Evolutionary conservation across 78 protist genomes (phyloP).

Genomic region (Capsaspora owczarzaki): DNA sequence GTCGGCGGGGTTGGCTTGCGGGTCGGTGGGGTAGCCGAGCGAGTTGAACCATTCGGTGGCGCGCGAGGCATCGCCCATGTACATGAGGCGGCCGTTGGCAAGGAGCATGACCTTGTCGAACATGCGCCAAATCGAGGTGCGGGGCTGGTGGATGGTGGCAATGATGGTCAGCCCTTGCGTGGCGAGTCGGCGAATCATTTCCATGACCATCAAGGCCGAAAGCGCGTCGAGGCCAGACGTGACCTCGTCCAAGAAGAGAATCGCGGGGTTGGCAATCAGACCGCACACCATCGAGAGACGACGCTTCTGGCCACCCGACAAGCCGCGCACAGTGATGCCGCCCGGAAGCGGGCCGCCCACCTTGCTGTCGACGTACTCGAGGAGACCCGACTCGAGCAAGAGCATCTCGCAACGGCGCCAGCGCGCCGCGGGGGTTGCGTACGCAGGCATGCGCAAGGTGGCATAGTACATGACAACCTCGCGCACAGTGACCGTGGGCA

Average conservation of each 20-base stretch:
- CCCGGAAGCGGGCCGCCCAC: too few relatives aligned
- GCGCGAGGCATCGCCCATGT: not conserved
- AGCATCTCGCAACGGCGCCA: too few relatives aligned
- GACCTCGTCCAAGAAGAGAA: constrained; percentile 2
- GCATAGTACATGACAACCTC: constrained; percentile 44
- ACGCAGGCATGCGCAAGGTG: constrained; percentile 31
- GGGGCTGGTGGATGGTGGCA: constrained; percentile 6
- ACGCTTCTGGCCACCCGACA: constrained; percentile 70
- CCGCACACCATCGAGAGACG: constrained; percentile 37
- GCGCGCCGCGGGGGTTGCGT: too few relatives aligned
- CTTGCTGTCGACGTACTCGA: too few relatives aligned
- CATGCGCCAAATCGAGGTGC: not conserved
- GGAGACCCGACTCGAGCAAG: too few relatives aligned
- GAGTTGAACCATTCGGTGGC: not conserved
- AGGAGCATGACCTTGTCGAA: not conserved
- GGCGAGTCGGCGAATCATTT: too few relatives aligned
- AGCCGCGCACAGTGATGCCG: constrained; percentile 44
- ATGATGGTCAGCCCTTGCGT: too few relatives aligned
- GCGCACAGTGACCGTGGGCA: constrained; percentile 41
- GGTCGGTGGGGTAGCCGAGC: not conserved
- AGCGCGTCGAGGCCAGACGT: too few relatives aligned
- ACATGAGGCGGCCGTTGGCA: not conserved
- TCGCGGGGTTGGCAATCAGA: constrained; percentile 39
- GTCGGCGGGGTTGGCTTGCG: constrained; percentile 1
- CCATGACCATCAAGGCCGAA: too few relatives aligned